Conservation (phyloP, 345 rosid species). For the Trapa bicornis region DNA sequence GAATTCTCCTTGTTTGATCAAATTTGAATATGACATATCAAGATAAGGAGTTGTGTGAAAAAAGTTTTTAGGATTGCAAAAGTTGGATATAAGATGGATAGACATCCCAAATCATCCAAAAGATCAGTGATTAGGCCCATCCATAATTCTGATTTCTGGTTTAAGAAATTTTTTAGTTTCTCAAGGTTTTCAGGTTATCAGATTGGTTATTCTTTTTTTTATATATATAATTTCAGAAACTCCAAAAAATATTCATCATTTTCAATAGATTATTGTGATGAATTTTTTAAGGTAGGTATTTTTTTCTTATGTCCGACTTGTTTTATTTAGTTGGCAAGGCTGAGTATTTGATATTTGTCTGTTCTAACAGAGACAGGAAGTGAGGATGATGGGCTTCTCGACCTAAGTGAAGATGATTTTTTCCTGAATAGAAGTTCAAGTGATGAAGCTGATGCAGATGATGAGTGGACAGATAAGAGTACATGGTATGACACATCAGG, state of each 20-base stretch:
- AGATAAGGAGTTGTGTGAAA: neutral
- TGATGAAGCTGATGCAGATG: constrained; percentile 98
- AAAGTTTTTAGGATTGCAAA: neutral
- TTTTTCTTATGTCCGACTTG: neutral
- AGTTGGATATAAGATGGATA: too few species aligned
- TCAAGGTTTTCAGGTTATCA: neutral
- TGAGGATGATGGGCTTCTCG: constrained; percentile 93
- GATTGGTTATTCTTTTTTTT: too few species aligned
- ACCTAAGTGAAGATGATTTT: constrained; percentile 93
- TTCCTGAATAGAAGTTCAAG: constrained; percentile 83
- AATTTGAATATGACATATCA: neutral
- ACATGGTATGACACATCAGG: constrained; percentile 37
- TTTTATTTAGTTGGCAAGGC: neutral
- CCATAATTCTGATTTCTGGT: neutral
- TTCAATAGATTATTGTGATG: neutral
- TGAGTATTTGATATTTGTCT: neutral
- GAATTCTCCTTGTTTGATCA: neutral
- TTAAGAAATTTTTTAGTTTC: neutral
- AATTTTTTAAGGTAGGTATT: neutral
- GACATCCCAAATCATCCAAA: too few species aligned
- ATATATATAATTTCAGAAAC: too few species aligned
- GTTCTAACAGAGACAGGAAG: constrained; percentile 82
- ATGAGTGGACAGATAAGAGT: constrained; percentile 95
- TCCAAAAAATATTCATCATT: too few species aligned
- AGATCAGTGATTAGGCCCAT: neutral